Evolutionary conservation across 139 green algal genomes (phyloP).

Genomic region (Micractinium sp.): DNA sequence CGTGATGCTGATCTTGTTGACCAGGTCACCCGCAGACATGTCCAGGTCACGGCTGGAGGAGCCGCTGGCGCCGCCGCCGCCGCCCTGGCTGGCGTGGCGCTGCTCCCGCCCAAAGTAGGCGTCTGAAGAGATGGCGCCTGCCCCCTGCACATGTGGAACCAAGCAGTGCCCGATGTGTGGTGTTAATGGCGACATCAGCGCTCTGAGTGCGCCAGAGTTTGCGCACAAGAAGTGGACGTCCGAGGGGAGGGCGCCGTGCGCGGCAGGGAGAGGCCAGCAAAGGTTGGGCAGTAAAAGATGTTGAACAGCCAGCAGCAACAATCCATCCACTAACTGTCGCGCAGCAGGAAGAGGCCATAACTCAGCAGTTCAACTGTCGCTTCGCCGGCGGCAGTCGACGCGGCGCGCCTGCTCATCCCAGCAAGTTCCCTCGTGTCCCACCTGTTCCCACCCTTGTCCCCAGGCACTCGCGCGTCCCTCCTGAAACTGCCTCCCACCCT

Average conservation of each 20-base stretch:
- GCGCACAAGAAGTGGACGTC: too few relatives aligned
- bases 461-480: background rate
- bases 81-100: constrained; percentile 2
- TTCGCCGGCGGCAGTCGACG: too few relatives aligned
- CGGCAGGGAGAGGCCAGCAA: background rate
- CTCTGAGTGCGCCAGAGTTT: too few relatives aligned
- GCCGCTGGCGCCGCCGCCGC: constrained; percentile 19
- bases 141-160: constrained; percentile 38
- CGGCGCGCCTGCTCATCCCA: too few relatives aligned
- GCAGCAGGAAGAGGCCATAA: too few relatives aligned
- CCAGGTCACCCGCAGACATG: constrained; percentile 74
- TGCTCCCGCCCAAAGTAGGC: constrained; percentile 77
- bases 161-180: background rate
- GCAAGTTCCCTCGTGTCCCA: background rate
- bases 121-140: constrained; percentile 79
- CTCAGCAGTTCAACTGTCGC: too few relatives aligned
- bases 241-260: too few relatives aligned
- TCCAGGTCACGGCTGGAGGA: constrained; percentile 58
- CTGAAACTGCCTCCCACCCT: background rate
- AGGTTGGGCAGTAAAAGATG: too few relatives aligned
- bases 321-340: too few relatives aligned
- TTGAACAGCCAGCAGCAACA: too few relatives aligned
- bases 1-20: constrained; percentile 75
- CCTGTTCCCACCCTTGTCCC: too few relatives aligned
- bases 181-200: background rate